Evolutionary conservation across 768 basidiomycete genomes (phyloP).

Genomic region (Xerocomellus intermedius): DNA sequence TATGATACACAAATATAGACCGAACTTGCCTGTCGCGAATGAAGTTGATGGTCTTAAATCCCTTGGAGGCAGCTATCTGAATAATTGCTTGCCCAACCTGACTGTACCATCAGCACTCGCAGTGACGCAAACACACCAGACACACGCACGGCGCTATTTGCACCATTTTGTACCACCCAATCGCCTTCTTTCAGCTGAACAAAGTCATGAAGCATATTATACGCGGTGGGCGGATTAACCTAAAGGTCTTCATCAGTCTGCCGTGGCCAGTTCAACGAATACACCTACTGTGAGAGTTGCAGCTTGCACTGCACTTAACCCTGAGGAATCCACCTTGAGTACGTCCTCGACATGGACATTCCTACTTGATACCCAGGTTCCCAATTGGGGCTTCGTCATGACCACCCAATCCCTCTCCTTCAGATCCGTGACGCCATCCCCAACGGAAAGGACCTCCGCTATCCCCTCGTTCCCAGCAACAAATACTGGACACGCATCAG

Average conservation of each 20-base stretch:
- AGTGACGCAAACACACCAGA: not conserved
- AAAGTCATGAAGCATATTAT: slow-evolving; percentile 77
- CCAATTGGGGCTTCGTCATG: slow-evolving; percentile 63
- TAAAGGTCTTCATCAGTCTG: slow-evolving; percentile 21
- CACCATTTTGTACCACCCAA: slow-evolving; percentile 85
- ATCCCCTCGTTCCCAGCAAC: slow-evolving; percentile 79
- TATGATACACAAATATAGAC: not conserved
- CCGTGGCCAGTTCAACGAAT: not conserved
- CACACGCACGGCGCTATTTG: slow-evolving; percentile 71
- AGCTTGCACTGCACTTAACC: slow-evolving; percentile 59
- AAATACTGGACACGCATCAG: slow-evolving; percentile 41
- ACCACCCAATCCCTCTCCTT: slow-evolving; percentile 70
- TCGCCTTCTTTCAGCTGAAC: slow-evolving; percentile 62
- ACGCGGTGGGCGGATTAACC: slow-evolving; percentile 85
- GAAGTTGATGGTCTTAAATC: slow-evolving; percentile 78
- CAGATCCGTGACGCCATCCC: slow-evolving; percentile 49
- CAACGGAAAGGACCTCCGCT: slow-evolving; percentile 62
- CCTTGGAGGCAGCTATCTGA: slow-evolving; percentile 72
- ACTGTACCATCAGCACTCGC: slow-evolving; percentile 1
- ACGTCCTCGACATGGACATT: slow-evolving; percentile 58
- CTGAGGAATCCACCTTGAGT: slow-evolving; percentile 52
- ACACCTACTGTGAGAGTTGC: slow-evolving; percentile 68
- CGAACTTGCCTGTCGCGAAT: slow-evolving; percentile 62
- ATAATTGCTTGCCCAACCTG: slow-evolving; percentile 85
- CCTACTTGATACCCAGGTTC: slow-evolving; percentile 68